phyloP scores from a whole-genome alignment of 257 asterid species.

The Lycium barbarum region DNA sequence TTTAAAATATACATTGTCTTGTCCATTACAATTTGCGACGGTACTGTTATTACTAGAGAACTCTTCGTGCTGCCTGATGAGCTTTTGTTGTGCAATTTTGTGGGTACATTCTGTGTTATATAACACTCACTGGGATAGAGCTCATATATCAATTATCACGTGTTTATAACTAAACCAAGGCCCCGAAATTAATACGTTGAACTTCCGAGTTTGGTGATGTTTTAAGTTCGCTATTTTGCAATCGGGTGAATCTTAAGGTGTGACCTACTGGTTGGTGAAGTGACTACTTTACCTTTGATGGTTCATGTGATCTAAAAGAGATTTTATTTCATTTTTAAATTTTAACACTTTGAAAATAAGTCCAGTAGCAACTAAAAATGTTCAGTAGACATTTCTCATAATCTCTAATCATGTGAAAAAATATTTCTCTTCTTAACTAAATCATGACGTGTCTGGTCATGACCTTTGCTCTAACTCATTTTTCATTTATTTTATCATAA shows the following conservation, averaged over 20 bases:
- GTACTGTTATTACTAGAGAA: background rate
- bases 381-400: background rate
- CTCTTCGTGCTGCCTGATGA: constrained; percentile 21
- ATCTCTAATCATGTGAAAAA: background rate
- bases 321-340: background rate
- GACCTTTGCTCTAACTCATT: background rate
- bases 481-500: background rate
- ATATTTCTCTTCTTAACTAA: background rate
- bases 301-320: background rate
- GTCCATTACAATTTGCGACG: background rate
- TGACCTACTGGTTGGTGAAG: background rate
- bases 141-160: background rate
- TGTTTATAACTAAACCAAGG: background rate
- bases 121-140: background rate
- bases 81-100: background rate
- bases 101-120: background rate
- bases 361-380: background rate
- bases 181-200: background rate
- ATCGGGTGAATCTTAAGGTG: background rate
- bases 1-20: constrained; percentile 12
- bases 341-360: background rate
- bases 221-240: background rate
- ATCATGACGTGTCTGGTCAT: background rate
- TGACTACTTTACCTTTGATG: background rate
- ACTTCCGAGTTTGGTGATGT: background rate